Evolutionary conservation across 225 moss, liverwort and hornwort species (phyloP).

Genomic region (Polytrichum commune): DNA sequence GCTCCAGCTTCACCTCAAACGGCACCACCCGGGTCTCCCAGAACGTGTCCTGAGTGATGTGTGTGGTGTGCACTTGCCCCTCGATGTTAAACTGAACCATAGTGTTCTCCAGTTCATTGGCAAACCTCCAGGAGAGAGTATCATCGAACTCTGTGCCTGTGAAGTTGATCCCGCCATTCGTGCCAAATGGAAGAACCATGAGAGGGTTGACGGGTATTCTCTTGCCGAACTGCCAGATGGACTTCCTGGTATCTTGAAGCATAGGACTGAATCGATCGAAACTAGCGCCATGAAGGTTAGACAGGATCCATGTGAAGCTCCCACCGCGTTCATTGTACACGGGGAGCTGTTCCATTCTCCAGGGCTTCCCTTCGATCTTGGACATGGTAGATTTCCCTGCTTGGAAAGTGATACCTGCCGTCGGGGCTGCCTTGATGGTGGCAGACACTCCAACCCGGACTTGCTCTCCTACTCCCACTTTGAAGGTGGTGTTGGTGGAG

Average conservation of each 20-base stretch:
- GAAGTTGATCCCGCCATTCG: constrained; percentile 51
- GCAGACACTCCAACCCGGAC: constrained; percentile 28
- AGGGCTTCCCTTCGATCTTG: constrained; percentile 46
- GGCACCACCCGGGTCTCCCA: constrained; percentile 57
- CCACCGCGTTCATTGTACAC: constrained; percentile 53
- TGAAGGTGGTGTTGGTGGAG: constrained; percentile 32
- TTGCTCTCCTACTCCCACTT: constrained; percentile 41
- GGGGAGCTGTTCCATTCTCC: constrained; percentile 56
- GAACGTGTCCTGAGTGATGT: constrained; percentile 37
- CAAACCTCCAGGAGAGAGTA: constrained; percentile 41
- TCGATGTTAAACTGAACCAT: constrained; percentile 31
- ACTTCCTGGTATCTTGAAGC: constrained; percentile 39
- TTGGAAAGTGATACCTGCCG: constrained; percentile 30
- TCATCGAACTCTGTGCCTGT: constrained; percentile 42
- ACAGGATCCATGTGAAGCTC: constrained; percentile 43
- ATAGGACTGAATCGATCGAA: constrained; percentile 48
- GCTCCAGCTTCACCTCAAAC: constrained; percentile 45
- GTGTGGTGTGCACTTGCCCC: constrained; percentile 42
- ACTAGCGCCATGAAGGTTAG: constrained; percentile 39
- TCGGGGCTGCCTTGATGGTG: constrained; percentile 24
- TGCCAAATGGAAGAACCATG: constrained; percentile 49
- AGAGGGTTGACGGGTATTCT: constrained; percentile 49
- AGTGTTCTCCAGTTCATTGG: constrained; percentile 35
- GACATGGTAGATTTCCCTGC: constrained; percentile 15
- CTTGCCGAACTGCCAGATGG: constrained; percentile 49